Conservation (phyloP, 1,284 basidiomycete genomes). For the Ustilago sp. region DNA sequence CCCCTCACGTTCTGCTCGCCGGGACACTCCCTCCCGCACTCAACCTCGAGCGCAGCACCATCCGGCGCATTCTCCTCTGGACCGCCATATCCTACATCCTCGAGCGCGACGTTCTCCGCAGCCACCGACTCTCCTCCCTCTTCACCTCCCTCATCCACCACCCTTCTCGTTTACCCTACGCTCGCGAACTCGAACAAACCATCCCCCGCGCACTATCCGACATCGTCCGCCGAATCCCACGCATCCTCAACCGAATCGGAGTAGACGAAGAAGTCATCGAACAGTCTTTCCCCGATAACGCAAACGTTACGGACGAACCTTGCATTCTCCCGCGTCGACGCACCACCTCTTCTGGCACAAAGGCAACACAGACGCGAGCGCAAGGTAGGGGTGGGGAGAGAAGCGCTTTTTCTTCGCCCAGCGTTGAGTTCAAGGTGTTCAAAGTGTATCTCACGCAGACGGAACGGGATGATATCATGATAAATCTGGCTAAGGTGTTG, state of each 20-base stretch:
- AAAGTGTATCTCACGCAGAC: conserved; percentile 30
- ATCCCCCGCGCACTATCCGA: conserved; percentile 15
- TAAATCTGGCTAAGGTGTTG: conserved; percentile 24
- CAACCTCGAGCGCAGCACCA: conserved; percentile 13
- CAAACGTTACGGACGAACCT: conserved; percentile 9
- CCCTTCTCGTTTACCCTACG: not conserved
- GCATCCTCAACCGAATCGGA: conserved; percentile 26
- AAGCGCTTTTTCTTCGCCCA: conserved; percentile 10
- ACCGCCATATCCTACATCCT: conserved; percentile 23
- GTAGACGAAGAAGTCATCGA: conserved; percentile 23
- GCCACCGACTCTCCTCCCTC: conserved; percentile 12
- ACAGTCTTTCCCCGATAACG: conserved; percentile 35
- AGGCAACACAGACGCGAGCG: conserved; percentile 6
- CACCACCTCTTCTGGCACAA: not conserved
- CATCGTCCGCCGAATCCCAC: conserved; percentile 20
- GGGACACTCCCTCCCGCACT: conserved; percentile 23
- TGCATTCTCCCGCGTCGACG: conserved; percentile 11
- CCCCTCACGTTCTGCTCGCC: conserved; percentile 22
- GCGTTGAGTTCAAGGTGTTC: conserved; percentile 13
- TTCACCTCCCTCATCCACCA: conserved; percentile 18
- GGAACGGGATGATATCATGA: conserved; percentile 33
- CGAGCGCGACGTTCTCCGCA: conserved; percentile 18
- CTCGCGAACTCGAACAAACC: conserved; percentile 5
- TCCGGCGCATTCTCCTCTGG: conserved; percentile 39
- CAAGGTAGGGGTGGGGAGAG: not conserved